Percentiles rank a stretch among this genome's conserved stretches.
Conservation (phyloP, 2,329 filamentous ascomycete species). For the Claviceps sp. region DNA sequence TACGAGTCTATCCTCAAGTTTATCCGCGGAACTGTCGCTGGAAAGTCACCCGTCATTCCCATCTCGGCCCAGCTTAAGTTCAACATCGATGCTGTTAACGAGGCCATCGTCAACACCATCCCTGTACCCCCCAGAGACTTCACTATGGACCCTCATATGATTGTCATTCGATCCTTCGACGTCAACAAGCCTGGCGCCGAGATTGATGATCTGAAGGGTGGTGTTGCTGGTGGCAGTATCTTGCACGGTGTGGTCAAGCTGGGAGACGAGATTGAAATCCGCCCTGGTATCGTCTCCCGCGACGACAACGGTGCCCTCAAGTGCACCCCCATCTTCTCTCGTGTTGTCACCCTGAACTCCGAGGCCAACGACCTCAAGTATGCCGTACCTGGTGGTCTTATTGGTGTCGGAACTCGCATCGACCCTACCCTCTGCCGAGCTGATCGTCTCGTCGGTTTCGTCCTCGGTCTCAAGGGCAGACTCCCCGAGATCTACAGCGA, state of each 20-base stretch:
- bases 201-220: constrained; percentile 95
- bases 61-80: constrained; percentile 97
- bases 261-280: constrained; percentile 95
- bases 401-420: constrained; percentile 94
- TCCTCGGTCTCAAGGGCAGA: constrained; percentile 84
- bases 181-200: constrained; percentile 99
- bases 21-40: constrained; percentile 92
- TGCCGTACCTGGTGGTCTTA: constrained; percentile 90
- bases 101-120: constrained; percentile 89
- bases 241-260: constrained; percentile 93
- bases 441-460: constrained; percentile 96
- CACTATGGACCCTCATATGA: constrained; percentile 88
- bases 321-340: constrained; percentile 93
- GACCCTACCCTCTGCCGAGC: constrained; percentile 97
- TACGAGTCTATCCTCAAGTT: constrained; percentile 98
- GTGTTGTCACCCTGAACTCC: constrained; percentile 88
- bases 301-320: constrained; percentile 88
- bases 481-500: constrained; percentile 96
- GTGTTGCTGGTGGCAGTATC: constrained; percentile 95
- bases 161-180: constrained; percentile 97
- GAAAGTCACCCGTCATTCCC: constrained; percentile 88
- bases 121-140: constrained; percentile 88
- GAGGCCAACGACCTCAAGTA: constrained; percentile 98
- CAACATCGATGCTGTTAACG: constrained; percentile 97
- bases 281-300: constrained; percentile 94